phyloP scores from a whole-genome alignment of 1,284 basidiomycete genomes.

The Cronartium quercuum region DNA sequence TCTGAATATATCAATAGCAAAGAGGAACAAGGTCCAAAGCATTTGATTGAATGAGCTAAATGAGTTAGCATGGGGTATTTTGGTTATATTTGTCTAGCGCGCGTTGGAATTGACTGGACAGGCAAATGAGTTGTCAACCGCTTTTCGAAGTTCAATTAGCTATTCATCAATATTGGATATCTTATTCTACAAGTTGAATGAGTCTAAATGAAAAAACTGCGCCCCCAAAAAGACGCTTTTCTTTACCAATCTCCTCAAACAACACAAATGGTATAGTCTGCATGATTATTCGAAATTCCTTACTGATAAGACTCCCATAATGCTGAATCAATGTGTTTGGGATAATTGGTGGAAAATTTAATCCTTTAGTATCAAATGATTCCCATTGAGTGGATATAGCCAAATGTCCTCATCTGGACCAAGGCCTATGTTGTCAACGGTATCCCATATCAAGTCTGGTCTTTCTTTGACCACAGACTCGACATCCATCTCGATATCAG shows the following conservation, averaged over 20 bases:
- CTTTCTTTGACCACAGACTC: not conserved
- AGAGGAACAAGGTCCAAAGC: not conserved
- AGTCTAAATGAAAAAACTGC: slow-evolving; percentile 46
- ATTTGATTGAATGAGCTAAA: slow-evolving; percentile 42
- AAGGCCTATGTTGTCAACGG: not conserved
- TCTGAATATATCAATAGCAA: slow-evolving; percentile 13
- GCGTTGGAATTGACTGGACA: not conserved
- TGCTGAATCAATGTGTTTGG: slow-evolving; percentile 48
- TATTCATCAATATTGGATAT: slow-evolving; percentile 49
- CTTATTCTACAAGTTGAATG: slow-evolving; percentile 44
- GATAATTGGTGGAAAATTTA: slow-evolving; percentile 43
- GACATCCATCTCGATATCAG: not conserved
- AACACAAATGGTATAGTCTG: slow-evolving; percentile 52
- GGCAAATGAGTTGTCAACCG: not conserved
- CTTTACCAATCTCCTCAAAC: slow-evolving; percentile 44
- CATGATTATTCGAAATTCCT: slow-evolving; percentile 50
- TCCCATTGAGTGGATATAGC: not conserved
- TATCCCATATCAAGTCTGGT: not conserved
- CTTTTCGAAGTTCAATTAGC: slow-evolving; percentile 33
- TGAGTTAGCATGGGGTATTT: slow-evolving; percentile 49
- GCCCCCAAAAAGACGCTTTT: slow-evolving; percentile 47
- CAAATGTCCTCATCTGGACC: not conserved
- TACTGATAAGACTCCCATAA: slow-evolving; percentile 48
- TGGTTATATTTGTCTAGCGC: slow-evolving; percentile 52
- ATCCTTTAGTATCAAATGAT: slow-evolving; percentile 41